A percentile compares a stretch with the other conserved stretches of the same genome.
phyloP scores from a whole-genome alignment of 129 eudicot genomes.

The Chrysanthemum lavandulifolium region DNA sequence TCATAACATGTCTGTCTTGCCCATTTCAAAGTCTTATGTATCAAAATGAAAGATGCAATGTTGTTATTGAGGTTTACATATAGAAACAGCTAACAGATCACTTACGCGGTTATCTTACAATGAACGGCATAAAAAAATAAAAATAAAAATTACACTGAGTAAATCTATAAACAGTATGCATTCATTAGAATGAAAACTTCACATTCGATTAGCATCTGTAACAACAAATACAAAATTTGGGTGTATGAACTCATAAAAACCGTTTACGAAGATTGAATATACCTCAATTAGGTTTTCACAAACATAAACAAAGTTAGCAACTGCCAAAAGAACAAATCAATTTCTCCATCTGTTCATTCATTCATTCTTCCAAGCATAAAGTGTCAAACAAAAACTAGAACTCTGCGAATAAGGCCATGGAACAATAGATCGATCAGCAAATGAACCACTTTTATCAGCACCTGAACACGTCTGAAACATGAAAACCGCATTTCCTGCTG shows the following conservation, averaged over 20 bases:
- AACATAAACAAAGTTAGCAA: constrained; percentile 21
- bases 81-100: neutral
- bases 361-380: constrained; percentile 82
- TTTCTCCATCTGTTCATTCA: constrained; percentile 10
- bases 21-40: too few relatives aligned
- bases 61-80: neutral
- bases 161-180: neutral
- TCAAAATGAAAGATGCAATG: too few relatives aligned
- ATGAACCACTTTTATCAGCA: constrained; percentile 44
- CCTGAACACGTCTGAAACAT: constrained; percentile 67
- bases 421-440: constrained; percentile 33
- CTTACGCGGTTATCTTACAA: neutral
- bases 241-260: constrained; percentile 28
- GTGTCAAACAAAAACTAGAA: constrained; percentile 59
- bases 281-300: neutral
- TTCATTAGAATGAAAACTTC: constrained; percentile 9
- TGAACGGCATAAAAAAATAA: neutral
- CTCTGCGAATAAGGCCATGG: constrained; percentile 45
- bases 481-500: constrained; percentile 56
- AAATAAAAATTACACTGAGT: neutral
- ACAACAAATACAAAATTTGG: neutral
- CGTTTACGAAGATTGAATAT: constrained; percentile 3
- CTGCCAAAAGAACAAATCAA: constrained; percentile 16
- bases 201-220: neutral
- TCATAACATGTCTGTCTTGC: too few relatives aligned